Percentiles rank a stretch among this genome's conserved stretches.
Evolutionary conservation across 345 rosid species (phyloP).

Genomic region (Pistacia atlantica): DNA sequence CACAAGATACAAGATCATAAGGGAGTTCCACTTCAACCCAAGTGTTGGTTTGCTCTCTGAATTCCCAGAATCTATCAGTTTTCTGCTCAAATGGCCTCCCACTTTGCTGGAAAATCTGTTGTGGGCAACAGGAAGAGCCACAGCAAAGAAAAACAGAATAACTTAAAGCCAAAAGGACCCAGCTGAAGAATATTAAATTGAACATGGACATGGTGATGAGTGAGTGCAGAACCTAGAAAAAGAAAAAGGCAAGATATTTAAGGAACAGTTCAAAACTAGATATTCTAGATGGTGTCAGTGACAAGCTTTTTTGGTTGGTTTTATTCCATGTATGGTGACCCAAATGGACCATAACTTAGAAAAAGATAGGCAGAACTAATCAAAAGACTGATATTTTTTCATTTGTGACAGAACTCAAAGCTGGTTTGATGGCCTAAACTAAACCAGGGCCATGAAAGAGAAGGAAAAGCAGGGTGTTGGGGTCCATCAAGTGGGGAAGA

Average conservation of each 20-base stretch:
- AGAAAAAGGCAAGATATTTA: constrained; percentile 5
- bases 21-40: constrained; percentile 69
- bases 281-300: constrained; percentile 28
- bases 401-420: constrained; percentile 1
- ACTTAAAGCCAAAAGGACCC: constrained; percentile 32
- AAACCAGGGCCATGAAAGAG: constrained; percentile 20
- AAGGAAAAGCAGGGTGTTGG: constrained; percentile 5
- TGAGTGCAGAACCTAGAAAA: constrained; percentile 13
- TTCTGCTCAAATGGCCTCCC: constrained; percentile 50
- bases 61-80: constrained; percentile 68
- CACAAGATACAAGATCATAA: constrained; percentile 64
- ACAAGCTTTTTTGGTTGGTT: constrained; percentile 14
- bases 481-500: constrained; percentile 22
- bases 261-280: constrained; percentile 28
- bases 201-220: constrained; percentile 33
- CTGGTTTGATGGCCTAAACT: constrained; percentile 23
- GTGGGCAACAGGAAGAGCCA: constrained; percentile 40
- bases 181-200: constrained; percentile 27
- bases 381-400: neutral
- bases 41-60: constrained; percentile 47
- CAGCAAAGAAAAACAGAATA: constrained; percentile 20
- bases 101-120: constrained; percentile 28
- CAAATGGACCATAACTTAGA: constrained; percentile 25
- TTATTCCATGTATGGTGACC: constrained; percentile 25
- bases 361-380: constrained; percentile 8